Evolutionary conservation across 805 yeast species (phyloP), one percentile per base, ranked within the genome.

Genomic region (Ogataea henricii): DNA sequence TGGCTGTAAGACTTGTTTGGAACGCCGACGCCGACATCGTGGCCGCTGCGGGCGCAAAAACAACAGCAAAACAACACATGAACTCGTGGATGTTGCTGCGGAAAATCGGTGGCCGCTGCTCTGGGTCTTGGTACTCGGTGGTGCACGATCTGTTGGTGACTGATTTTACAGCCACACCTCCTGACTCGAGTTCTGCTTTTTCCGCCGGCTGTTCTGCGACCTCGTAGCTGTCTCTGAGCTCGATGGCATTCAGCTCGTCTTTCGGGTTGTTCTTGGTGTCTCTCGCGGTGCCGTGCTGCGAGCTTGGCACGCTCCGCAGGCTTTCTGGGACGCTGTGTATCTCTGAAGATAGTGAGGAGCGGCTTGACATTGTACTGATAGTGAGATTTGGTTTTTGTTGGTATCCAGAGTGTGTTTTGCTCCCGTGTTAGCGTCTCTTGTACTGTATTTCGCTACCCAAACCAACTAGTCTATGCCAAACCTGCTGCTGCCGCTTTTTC

Each of bases 31-130:
- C 55, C 10, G 71, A 59, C 48, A 73, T 66, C 9, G 70, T 57
- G 10, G 73, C 63, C 26, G 75, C 69, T n/a, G 71, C 73, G 3
- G 76, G 70, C 1, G 76, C 73, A 51, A 74, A 59, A 3, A 73
- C 59, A 32, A 69, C 60, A 8, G 67, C 46, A 1, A 64, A 23
- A 6, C 72, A 55, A 43, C 72, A 65, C 1, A 66, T 10, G 4
- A 59, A 45, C 47, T 75, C 79, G 21, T 68, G 71, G 6, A 55
- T 20, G 2, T 56, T 44, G 2, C 65, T 55, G 37, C 57, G 58
- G 53, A 73, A 72, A 2, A 63, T 55, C 10, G 63, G 64, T 0
- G 78, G 77, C 18, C 78, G 51, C 45, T 56, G 58, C 49, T 65
- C 69, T 2, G 61, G 60, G 42, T 62, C 62, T 16, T 30, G 13